Base-by-base conservation (phyloP, 768 basidiomycete species). In the Polyporus arcularius region DNA sequence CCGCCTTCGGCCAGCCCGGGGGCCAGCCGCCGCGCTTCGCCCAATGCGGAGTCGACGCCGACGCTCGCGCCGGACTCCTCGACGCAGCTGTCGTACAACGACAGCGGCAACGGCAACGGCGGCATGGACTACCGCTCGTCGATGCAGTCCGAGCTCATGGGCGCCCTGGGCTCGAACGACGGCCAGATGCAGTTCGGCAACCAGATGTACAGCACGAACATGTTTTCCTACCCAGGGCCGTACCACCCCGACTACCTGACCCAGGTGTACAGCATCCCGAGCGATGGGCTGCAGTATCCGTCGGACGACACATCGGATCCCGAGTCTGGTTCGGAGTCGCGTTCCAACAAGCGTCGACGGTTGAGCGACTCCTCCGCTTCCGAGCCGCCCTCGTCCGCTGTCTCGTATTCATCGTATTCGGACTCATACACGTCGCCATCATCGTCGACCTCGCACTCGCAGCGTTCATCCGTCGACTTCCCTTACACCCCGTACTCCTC, bases 161-260 rank as follows among this genome's bases (percentile, higher is more conserved):
- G 75, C 46, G 81, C 80, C 6, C 75, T 82, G 31, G 81, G 80
- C 21, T 62, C 67, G 12, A 71, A 70, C 50, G 55, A 62, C 12
- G 30, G 32, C 58, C 52, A 58, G n/a, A 53, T 60, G 51, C 57
- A 54, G 39, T 65, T 59, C 62, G 57, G 39, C 41, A 72, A 68
- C 59, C 18, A 68, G n/a, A 73, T 55, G 38, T 74, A 64, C 71
- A 70, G 66, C 60, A 79, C 73, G 76, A 77, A 62, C 67, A 71
- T 67, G 72, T 76, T 16, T 14, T 65, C 42, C 53, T 90, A 80
- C 71, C 87, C 90, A 4, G 89, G 89, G 0, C 88, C 89, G 4
- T 90, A 89, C 65, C 86, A 89, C 63, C 87, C 88, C 2, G 90
- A 91, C 67, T 85, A 88, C 57, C 73, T 90, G 12, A 74, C 79